A percentile compares a stretch with the other conserved stretches of the same genome.
Conservation (phyloP, 768 basidiomycete species). For the Termitomyces sp. region DNA sequence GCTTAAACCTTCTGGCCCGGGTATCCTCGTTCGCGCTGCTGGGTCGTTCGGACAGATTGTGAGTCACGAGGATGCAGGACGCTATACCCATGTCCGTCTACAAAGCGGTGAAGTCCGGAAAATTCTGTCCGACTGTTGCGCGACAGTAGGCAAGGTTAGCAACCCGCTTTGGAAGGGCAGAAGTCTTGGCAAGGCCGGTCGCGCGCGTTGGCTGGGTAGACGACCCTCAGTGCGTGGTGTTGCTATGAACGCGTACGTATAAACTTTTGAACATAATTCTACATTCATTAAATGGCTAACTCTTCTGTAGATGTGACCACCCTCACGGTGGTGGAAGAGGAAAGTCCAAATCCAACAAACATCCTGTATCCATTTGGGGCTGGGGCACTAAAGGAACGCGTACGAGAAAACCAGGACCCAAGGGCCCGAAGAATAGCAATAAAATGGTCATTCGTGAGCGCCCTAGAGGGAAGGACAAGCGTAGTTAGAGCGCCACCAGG, state of each 20-base stretch:
- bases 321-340: constrained; percentile 98
- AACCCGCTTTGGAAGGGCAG: constrained; percentile 86
- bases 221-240: constrained; percentile 88
- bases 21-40: constrained; percentile 82
- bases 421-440: constrained; percentile 86
- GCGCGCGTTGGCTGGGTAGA: constrained; percentile 80
- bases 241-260: constrained; percentile 89
- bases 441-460: constrained; percentile 82
- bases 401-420: constrained; percentile 89
- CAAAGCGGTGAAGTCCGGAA: constrained; percentile 92
- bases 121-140: constrained; percentile 73
- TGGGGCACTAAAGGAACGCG: constrained; percentile 90
- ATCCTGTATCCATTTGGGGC: constrained; percentile 89
- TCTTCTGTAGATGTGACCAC: constrained; percentile 62
- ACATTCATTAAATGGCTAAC: neutral
- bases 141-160: constrained; percentile 88
- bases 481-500: constrained; percentile 24
- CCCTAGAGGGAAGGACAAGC: constrained; percentile 62
- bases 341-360: constrained; percentile 94
- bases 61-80: constrained; percentile 62
- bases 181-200: constrained; percentile 87
- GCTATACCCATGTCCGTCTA: constrained; percentile 78
- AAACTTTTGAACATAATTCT: constrained; percentile 1
- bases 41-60: constrained; percentile 83
- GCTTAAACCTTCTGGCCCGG: constrained; percentile 69